Percentiles rank a stretch among this genome's conserved stretches.
Conservation (phyloP, 2,329 filamentous ascomycete species). For the Gyromitra esculenta region DNA sequence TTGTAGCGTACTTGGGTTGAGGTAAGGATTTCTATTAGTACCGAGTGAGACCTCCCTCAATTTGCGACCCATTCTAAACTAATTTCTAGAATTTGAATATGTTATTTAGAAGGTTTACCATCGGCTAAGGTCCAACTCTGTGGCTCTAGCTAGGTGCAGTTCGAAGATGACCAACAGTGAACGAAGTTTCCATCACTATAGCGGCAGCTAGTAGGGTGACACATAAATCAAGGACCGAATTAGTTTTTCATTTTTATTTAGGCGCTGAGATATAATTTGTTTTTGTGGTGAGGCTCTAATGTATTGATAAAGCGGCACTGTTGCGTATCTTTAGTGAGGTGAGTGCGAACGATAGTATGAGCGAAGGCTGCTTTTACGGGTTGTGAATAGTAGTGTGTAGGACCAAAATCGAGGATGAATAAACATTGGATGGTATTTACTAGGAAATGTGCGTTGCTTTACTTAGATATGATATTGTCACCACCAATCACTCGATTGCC, state of each 20-base stretch:
- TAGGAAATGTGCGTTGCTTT: not conserved
- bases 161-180: not conserved
- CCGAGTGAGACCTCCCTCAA: not conserved
- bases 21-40: not conserved
- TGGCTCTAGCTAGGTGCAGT: not conserved
- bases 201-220: not conserved
- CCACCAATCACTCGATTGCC: constrained; percentile 13
- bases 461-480: not conserved
- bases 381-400: not conserved
- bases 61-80: not conserved
- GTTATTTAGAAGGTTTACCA: not conserved
- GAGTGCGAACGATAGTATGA: not conserved
- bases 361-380: not conserved
- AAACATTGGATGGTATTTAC: not conserved
- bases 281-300: not conserved
- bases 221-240: not conserved
- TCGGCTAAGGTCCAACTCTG: not conserved
- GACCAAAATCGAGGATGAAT: not conserved
- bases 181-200: not conserved
- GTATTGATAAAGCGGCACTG: constrained; percentile 2
- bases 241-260: not conserved
- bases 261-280: not conserved
- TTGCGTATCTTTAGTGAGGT: not conserved
- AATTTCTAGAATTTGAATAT: not conserved
- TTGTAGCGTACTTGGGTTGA: not conserved